phyloP scores from a whole-genome alignment of 257 asterid species.

The Cordia subcordata region DNA sequence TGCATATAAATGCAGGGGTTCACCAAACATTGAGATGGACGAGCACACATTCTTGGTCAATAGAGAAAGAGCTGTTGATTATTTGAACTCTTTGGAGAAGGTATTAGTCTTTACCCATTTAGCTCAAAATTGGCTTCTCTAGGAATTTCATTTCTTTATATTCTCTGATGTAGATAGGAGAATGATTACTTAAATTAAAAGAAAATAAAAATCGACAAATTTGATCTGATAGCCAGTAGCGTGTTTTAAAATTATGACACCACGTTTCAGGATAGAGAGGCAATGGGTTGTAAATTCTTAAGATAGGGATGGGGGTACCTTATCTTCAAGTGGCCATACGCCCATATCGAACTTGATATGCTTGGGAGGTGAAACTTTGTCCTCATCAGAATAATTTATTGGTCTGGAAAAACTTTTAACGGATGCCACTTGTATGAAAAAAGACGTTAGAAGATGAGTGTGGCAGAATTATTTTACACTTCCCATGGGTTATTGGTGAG shows the following conservation, averaged over 20 bases:
- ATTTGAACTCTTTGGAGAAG: conserved; percentile 73
- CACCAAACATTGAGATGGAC: conserved; percentile 83
- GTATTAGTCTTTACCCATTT: conserved; percentile 16
- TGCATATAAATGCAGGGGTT: conserved; percentile 35
- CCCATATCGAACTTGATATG: too few species aligned
- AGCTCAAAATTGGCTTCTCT: background rate
- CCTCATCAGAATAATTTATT: background rate
- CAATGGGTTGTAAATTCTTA: background rate
- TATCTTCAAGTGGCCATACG: too few species aligned
- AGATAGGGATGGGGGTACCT: background rate
- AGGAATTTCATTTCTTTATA: background rate
- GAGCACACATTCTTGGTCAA: conserved; percentile 73
- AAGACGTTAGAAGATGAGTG: too few species aligned
- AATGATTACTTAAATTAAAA: background rate
- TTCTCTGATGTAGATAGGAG: background rate
- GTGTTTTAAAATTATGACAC: background rate
- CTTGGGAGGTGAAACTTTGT: too few species aligned
- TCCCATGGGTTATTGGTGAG: too few species aligned
- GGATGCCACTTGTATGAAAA: too few species aligned
- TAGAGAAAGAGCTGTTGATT: conserved; percentile 84
- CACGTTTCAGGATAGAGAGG: too few species aligned
- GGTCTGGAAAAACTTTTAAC: too few species aligned
- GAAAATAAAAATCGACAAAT: too few species aligned
- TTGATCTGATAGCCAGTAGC: background rate
- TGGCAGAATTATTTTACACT: too few species aligned